Conservation (phyloP, 495 filamentous ascomycete species). For the Tuber indicum region DNA sequence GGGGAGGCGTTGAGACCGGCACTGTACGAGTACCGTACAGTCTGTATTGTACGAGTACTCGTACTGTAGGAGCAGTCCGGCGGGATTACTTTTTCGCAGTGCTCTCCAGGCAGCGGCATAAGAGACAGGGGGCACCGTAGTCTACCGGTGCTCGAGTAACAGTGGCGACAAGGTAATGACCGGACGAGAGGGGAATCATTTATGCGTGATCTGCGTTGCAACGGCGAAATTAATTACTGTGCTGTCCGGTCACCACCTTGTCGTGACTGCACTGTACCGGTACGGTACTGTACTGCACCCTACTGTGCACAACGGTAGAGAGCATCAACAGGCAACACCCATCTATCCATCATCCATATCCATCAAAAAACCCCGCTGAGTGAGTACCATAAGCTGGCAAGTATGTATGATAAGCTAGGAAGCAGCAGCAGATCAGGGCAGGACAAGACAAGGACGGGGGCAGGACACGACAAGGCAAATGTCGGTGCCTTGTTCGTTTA, state of each 20-base stretch:
- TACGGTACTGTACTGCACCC: no score
- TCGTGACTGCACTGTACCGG: background rate
- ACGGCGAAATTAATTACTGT: background rate
- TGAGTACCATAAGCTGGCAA: background rate
- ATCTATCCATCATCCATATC: background rate
- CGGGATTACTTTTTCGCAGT: constrained; percentile 1
- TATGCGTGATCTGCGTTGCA: background rate
- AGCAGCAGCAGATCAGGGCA: constrained; percentile 1
- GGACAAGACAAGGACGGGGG: background rate
- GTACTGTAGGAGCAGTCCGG: background rate
- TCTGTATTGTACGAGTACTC: background rate
- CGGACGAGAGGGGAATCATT: background rate
- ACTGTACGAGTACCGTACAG: no score
- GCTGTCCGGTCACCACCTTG: background rate
- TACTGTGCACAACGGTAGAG: background rate
- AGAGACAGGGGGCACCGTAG: background rate
- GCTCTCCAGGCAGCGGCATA: constrained; percentile 2
- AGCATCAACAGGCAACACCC: constrained; percentile 1
- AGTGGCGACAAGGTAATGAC: background rate
- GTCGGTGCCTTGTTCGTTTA: background rate
- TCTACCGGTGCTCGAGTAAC: background rate
- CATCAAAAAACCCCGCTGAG: background rate
- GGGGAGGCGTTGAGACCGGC: background rate
- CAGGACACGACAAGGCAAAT: no score
- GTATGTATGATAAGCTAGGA: background rate